Conservation (phyloP, 1,139 yeast genomes). For the Lodderomyces orthopsilosis region DNA sequence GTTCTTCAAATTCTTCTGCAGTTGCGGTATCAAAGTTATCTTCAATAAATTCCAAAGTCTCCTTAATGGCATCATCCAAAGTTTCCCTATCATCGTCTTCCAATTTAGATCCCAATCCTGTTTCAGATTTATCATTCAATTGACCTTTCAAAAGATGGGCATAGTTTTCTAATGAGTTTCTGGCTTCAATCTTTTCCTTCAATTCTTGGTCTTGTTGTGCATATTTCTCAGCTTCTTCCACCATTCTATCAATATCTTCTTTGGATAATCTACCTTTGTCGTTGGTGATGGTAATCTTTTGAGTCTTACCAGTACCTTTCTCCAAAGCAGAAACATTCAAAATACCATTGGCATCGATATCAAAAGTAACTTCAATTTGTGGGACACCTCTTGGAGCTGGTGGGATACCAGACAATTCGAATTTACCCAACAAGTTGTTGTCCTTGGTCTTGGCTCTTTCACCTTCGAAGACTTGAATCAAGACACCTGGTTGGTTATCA, state of each 20-base stretch:
- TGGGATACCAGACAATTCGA: constrained; percentile 48
- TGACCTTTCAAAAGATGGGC: constrained; percentile 50
- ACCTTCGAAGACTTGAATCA: constrained; percentile 48
- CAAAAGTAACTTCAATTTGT: constrained; percentile 47
- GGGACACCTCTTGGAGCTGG: constrained; percentile 53
- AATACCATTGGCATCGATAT: constrained; percentile 49
- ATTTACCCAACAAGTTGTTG: constrained; percentile 45
- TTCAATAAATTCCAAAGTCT: constrained; percentile 82
- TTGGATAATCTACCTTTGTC: constrained; percentile 96
- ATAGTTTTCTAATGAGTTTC: constrained; percentile 50
- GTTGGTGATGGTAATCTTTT: constrained; percentile 91
- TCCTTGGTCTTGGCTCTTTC: constrained; percentile 49
- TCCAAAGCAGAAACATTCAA: constrained; percentile 47
- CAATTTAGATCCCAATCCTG: constrained; percentile 70
- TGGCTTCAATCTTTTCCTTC: constrained; percentile 72
- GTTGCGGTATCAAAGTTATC: constrained; percentile 87
- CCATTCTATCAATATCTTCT: constrained; percentile 93
- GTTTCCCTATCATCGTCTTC: constrained; percentile 93
- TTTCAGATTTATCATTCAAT: constrained; percentile 59
- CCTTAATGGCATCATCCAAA: constrained; percentile 82
- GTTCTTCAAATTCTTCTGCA: constrained; percentile 91
- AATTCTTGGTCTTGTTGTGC: constrained; percentile 85
- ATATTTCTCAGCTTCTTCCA: constrained; percentile 87
- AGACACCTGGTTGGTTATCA: constrained; percentile 48
- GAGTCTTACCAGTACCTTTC: constrained; percentile 65